Evolutionary conservation across 2,329 filamentous ascomycete genomes (phyloP), one percentile per base, ranked within the genome.

Genomic region (Hypoxylon sp.): DNA sequence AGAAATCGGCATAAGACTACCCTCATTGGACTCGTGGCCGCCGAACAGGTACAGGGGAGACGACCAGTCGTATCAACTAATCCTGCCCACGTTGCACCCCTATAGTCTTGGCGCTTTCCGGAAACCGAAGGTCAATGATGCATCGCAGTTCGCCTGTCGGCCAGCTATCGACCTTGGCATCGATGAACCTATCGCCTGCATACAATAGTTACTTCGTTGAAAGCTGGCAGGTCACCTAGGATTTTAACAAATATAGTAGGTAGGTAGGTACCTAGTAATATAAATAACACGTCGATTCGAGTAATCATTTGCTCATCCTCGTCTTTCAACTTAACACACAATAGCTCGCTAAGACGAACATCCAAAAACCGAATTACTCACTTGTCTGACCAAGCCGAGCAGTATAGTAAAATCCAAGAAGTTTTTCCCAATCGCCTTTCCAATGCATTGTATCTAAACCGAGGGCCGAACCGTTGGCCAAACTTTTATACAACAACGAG

Each of bases 231-330:
- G 10, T 51, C 14, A 58, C 50, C 52, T 36, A 41, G 41, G 32
- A 38, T n/a, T 21, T 32, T 41, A 19, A 21, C 19, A 38, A 53
- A 10, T 21, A 36, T 19, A 43, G 7, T n/a, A 43, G 5, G 32
- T 10, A 52, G 6, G 4, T 25, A 25, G 25, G 25, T 25, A 25
- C 4, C 25, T 25, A 30, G 28, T 23, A 23, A 56, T 17, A 49
- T 25, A 50, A 30, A 21, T 28, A 34, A 56, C 41, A 23, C 11
- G 19, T 13, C 28, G 43, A 6, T 63, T 58, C 21, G 52, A 61
- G 49, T 60, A 69, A 51, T 60, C 57, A 50, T 69, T 43, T 66
- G 66, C 65, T 71, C 63, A 69, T 69, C 69, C 61, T 68, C 66
- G 60, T 69, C 45, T 50, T 69, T 41, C 32, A 60, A 53, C 19